Conservation (phyloP, 352 stramenopile species). For the Peronospora farinosa region DNA sequence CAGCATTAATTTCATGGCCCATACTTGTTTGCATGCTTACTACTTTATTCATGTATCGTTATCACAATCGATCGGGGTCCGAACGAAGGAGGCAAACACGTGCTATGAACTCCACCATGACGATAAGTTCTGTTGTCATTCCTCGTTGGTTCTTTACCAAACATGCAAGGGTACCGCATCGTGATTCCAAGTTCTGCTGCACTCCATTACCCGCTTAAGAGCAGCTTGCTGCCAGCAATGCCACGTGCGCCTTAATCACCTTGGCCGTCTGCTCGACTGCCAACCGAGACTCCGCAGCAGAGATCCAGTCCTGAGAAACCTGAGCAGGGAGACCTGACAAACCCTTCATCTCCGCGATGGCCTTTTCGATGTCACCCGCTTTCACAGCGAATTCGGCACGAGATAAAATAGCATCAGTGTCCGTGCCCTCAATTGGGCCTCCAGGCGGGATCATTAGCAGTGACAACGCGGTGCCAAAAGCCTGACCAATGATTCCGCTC, state of each 20-base stretch:
- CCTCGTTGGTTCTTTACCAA: constrained; percentile 23
- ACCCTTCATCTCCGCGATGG: constrained; percentile 60
- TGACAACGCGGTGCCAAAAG: constrained; percentile 63
- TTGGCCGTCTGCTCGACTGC: constrained; percentile 78
- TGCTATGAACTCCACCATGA: constrained; percentile 3
- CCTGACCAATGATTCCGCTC: constrained; percentile 62
- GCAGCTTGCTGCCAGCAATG: constrained; percentile 72
- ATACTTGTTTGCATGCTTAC: background rate
- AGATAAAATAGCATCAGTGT: constrained; percentile 71
- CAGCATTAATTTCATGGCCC: background rate
- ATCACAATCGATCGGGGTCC: background rate
- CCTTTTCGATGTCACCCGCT: constrained; percentile 68
- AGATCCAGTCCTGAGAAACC: constrained; percentile 72
- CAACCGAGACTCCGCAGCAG: constrained; percentile 62
- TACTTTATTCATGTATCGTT: too few relatives aligned
- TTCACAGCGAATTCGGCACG: constrained; percentile 80
- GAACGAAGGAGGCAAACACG: background rate
- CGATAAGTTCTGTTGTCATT: constrained; percentile 12
- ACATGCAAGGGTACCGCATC: constrained; percentile 17
- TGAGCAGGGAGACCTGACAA: constrained; percentile 59
- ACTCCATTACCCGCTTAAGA: constrained; percentile 35
- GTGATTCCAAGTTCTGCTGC: constrained; percentile 4
- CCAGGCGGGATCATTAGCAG: constrained; percentile 73
- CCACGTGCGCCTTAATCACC: constrained; percentile 78
- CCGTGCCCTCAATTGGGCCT: constrained; percentile 62